Base-by-base conservation (phyloP, 257 asterid species). In the Asclepias syriaca region DNA sequence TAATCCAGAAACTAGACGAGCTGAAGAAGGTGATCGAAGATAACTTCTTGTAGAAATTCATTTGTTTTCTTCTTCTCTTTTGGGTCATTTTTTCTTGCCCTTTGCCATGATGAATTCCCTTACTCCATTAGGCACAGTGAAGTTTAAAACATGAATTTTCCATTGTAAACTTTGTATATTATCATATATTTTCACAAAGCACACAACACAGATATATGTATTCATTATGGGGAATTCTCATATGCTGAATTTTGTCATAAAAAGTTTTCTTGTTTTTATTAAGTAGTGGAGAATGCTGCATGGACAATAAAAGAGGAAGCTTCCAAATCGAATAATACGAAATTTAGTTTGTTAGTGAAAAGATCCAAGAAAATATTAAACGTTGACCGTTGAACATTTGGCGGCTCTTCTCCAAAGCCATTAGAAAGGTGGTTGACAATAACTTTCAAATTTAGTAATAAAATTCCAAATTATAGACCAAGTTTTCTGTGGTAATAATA, bases 41-140 rank as follows among this genome's bases (percentile, higher is more conserved):
- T 81, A 80, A 95, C 34, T 92, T 92, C 90, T 81, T 92, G 96
- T 95, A 84, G 90, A 75, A 51, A 16, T 13, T 6, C n/a, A 21
- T 24, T 5, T 15, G n/a, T 39, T 29, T 29, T 29, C 34, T 29
- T 29, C 3, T 29, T 29, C 34, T 2, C 34, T 29, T 29, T 29
- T 29, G 34, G 34, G 34, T 37, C 32, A n/a, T 18, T 32, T 32
- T 32, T 43, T 11, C 34, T 21, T 11, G 5, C 24, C 16, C 19
- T 22, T 16, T 24, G 11, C 34, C 59, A 45, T 8, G 75, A 46
- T 15, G 21, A 19, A 13, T 46, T 8, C 50, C 49, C 13, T 0
- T 34, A 34, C 37, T 34, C 37, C 37, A 34, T 34, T 34, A 34
- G 37, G 37, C 37, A 34, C 37, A 34, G 37, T 2, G 37, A 34